A percentile compares a stretch with the other conserved stretches of the same genome.
phyloP scores from a whole-genome alignment of 306 rosid species.

The Dalbergia cultrata region DNA sequence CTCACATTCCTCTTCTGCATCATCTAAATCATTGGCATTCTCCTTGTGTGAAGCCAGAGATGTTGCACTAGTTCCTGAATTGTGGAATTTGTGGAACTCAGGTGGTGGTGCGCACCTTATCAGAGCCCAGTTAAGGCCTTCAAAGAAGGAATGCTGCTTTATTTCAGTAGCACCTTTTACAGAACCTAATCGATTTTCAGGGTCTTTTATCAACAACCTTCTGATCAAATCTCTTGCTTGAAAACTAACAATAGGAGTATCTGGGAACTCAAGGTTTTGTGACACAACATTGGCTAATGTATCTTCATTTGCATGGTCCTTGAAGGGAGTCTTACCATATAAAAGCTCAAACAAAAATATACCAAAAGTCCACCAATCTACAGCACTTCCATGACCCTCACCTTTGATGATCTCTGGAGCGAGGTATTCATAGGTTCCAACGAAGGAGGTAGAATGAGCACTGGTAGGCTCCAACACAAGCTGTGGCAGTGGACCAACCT shows the following conservation, averaged over 20 bases:
- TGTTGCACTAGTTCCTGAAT: constrained; percentile 56
- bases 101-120: constrained; percentile 93
- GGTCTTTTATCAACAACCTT: constrained; percentile 84
- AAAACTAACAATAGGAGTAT: constrained; percentile 82
- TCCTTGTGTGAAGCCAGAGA: constrained; percentile 62
- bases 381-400: constrained; percentile 90
- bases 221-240: constrained; percentile 91
- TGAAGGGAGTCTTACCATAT: constrained; percentile 95
- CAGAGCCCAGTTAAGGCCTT: constrained; percentile 97
- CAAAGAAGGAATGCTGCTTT: constrained; percentile 93
- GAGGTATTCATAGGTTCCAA: constrained; percentile 96
- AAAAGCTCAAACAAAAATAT: constrained; percentile 87
- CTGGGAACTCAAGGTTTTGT: constrained; percentile 87
- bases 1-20: constrained; percentile 58
- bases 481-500: constrained; percentile 83
- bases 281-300: constrained; percentile 82
- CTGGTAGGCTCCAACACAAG: constrained; percentile 89
- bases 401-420: constrained; percentile 95
- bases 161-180: constrained; percentile 93
- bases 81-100: constrained; percentile 74
- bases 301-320: constrained; percentile 82
- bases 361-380: constrained; percentile 98
- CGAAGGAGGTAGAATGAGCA: constrained; percentile 93
- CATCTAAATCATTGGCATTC: constrained; percentile 62
- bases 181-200: constrained; percentile 90